Evolutionary conservation across 2,329 filamentous ascomycete species (phyloP), one percentile per base, ranked within the genome.

Genomic region (Fusarium zealandicum): DNA sequence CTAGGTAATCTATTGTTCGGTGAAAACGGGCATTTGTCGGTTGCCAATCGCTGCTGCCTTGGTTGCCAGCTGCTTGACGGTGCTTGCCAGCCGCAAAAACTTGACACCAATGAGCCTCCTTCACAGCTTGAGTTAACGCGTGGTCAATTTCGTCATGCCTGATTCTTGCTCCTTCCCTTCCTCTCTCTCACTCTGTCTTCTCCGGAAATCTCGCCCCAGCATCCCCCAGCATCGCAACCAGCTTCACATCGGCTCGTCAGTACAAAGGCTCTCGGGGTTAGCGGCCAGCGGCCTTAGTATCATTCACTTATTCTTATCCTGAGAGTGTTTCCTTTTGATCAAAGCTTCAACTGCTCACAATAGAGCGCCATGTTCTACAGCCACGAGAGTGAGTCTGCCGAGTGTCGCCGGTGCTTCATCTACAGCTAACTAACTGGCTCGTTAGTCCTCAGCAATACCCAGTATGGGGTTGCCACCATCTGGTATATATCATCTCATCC

Each of bases 401-500:
- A 38, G 35, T 28, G 12, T 33, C 37, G 13, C 31, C 16, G 13
- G 5, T 17, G 9, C 25, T 16, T 16, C 2, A 14, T 33, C 4
- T n/a, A 22, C 13, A 18, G 11, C 9, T 6, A 27, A 11, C 69
- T 75, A 37, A 77, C 64, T 16, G 9, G 17, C 36, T 13, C n/a
- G 16, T 10, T 51, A 88, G 85, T 99, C 54, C 84, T 99, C 49
- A 95, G 88, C 4, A 93, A 84, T 58, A 87, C 87, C 69, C 89
- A 95, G 72, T 90, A 97, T 83, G 95, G 95, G 50, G 90, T 99
- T 51, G 90, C 93, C 12, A 99, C 93, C 2, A 88, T 99, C 55
- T 99, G 95, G 93, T 96, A 80, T 68, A 83, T 69, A 18, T 13
- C 28, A 2, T n/a, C 13, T 18, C 7, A 25, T 5, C 2, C n/a